Evolutionary conservation across 768 basidiomycete species (phyloP).

Genomic region (Leccinum arenicola): DNA sequence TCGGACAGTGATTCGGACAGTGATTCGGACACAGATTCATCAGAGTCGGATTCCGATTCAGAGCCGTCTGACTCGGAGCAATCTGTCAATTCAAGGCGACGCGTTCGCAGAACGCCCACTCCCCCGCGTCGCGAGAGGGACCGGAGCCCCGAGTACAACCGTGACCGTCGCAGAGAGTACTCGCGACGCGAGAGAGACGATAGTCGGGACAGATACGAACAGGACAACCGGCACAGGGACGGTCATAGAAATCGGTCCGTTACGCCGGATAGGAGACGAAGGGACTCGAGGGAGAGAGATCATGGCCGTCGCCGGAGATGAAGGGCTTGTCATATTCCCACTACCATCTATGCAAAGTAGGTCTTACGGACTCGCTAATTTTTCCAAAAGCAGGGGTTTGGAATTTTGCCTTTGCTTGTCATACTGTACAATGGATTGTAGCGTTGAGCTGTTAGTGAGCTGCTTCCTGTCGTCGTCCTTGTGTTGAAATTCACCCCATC

Average conservation of each 20-base stretch:
- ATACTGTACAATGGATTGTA: background rate
- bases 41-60: constrained; percentile 40
- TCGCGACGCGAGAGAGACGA: constrained; percentile 25
- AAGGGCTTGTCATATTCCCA: background rate
- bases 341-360: background rate
- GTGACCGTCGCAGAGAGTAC: constrained; percentile 20
- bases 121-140: constrained; percentile 32
- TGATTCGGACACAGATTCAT: constrained; percentile 32
- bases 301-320: constrained; percentile 22
- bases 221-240: constrained; percentile 23
- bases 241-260: constrained; percentile 21
- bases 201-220: constrained; percentile 21
- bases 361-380: background rate
- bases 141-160: constrained; percentile 22
- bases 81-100: constrained; percentile 33
- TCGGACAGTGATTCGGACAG: constrained; percentile 35
- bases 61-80: constrained; percentile 36
- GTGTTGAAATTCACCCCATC: background rate
- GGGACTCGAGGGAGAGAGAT: constrained; percentile 24
- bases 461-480: background rate
- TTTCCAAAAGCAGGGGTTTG: background rate
- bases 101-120: constrained; percentile 29
- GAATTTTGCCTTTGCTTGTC: background rate
- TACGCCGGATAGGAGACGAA: constrained; percentile 24
- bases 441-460: too few species aligned